Evolutionary conservation across 768 basidiomycete genomes (phyloP).

Genomic region (Calocera cornea): DNA sequence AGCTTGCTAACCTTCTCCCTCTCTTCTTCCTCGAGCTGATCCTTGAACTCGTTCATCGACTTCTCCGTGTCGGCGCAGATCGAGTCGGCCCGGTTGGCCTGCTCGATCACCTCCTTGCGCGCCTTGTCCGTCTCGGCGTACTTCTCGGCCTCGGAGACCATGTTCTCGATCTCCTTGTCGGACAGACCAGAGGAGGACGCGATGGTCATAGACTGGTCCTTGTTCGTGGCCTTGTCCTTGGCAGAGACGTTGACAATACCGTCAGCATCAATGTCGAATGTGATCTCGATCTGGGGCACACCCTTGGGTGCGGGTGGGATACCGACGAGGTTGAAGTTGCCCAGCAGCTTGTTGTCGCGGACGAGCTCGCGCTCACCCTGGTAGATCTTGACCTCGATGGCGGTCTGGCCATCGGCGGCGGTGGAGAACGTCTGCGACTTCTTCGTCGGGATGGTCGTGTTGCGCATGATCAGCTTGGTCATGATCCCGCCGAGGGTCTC

Average conservation of each 20-base stretch:
- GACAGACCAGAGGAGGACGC: constrained; percentile 92
- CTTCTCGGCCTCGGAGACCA: constrained; percentile 89
- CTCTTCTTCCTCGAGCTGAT: constrained; percentile 83
- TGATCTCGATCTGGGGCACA: constrained; percentile 76
- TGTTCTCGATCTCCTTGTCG: constrained; percentile 93
- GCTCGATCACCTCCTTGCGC: constrained; percentile 79
- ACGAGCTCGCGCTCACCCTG: constrained; percentile 99
- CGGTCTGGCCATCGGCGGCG: constrained; percentile 97
- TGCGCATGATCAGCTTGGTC: constrained; percentile 95
- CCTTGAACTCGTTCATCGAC: constrained; percentile 95
- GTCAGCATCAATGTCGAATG: constrained; percentile 94
- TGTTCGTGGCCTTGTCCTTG: constrained; percentile 76
- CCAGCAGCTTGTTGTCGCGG: constrained; percentile 94
- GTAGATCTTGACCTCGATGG: constrained; percentile 98
- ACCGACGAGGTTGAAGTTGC: constrained; percentile 98
- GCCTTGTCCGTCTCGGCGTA: constrained; percentile 88
- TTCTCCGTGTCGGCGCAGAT: constrained; percentile 93
- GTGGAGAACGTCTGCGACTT: constrained; percentile 99
- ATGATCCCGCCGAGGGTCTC: constrained; percentile 99
- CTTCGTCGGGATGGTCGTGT: constrained; percentile 99
- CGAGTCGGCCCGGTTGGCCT: constrained; percentile 91
- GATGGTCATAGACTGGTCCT: constrained; percentile 94
- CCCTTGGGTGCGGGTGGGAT: constrained; percentile 80
- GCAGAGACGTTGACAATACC: constrained; percentile 97
- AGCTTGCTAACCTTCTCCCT: constrained; percentile 88